These are phyloP conservation scores for Adansonia rubrostipa DNA, from an alignment of 441 rosid genomes.

Conservation along the genomic window DNA sequence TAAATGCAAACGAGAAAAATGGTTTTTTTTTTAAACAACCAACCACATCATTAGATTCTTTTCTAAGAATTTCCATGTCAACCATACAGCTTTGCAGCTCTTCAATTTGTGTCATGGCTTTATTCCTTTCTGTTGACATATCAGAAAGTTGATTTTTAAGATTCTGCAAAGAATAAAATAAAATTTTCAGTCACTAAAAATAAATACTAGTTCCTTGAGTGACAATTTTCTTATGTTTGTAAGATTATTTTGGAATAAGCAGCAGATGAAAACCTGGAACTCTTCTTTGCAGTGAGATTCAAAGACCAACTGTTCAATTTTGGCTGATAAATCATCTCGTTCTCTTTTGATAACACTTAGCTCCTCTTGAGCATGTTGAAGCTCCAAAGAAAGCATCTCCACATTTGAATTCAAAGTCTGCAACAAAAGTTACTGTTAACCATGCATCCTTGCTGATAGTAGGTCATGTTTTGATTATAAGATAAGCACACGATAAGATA, in stretches of 20 bases:
- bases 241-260: background rate
- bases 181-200: constrained; percentile 12
- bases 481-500: constrained; percentile 22
- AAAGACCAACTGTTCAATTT: constrained; percentile 36
- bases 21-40: background rate
- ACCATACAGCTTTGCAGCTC: constrained; percentile 30
- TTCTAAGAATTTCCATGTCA: constrained; percentile 34
- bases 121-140: constrained; percentile 44
- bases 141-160: constrained; percentile 37
- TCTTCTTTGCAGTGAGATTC: constrained; percentile 33
- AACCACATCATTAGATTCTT: constrained; percentile 35
- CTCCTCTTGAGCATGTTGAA: constrained; percentile 45
- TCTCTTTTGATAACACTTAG: constrained; percentile 44
- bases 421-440: constrained; percentile 23
- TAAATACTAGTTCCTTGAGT: background rate
- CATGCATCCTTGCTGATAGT: constrained; percentile 3
- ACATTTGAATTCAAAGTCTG: constrained; percentile 46
- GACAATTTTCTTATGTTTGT: background rate
- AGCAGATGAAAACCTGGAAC: constrained; percentile 45
- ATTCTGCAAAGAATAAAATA: constrained; percentile 35
- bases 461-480: constrained; percentile 15
- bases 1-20: background rate
- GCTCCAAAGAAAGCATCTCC: constrained; percentile 45
- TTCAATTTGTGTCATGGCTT: constrained; percentile 38
- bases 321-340: constrained; percentile 48